These are phyloP conservation scores for Kazachstania viticola DNA, from an alignment of 805 yeast genomes.

Conservation along the genomic window DNA sequence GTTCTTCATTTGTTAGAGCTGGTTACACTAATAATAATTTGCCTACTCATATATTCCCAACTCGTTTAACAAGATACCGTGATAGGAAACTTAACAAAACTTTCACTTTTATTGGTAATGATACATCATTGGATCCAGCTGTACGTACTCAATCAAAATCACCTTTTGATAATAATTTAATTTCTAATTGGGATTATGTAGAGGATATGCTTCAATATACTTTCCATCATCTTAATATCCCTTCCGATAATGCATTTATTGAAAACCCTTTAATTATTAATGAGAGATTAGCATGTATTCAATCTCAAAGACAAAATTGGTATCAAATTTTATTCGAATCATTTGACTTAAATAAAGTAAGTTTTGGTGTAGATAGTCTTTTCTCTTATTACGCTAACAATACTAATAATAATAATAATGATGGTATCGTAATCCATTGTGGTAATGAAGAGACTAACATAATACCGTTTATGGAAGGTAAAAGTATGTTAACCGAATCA, in stretches of 20 bases:
- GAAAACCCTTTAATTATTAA: slow-evolving; percentile 73
- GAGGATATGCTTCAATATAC: slow-evolving; percentile 79
- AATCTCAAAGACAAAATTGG: slow-evolving; percentile 58
- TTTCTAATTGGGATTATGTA: slow-evolving; percentile 87
- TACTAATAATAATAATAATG: slow-evolving; percentile 16
- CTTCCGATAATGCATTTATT: slow-evolving; percentile 34
- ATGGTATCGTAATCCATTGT: slow-evolving; percentile 70
- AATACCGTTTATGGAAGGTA: slow-evolving; percentile 69
- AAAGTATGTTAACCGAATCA: slow-evolving; percentile 51
- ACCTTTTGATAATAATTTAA: slow-evolving; percentile 78
- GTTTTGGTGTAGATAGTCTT: slow-evolving; percentile 74
- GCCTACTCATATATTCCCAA: slow-evolving; percentile 60
- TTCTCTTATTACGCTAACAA: slow-evolving; percentile 70
- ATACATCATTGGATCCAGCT: slow-evolving; percentile 58
- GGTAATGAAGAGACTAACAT: slow-evolving; percentile 77
- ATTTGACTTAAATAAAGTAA: slow-evolving; percentile 60
- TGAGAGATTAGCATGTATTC: slow-evolving; percentile 65
- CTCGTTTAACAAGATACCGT: slow-evolving; percentile 58
- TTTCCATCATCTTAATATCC: slow-evolving; percentile 66
- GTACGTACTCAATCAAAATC: slow-evolving; percentile 57
- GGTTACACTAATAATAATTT: slow-evolving; percentile 39
- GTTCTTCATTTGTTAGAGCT: slow-evolving; percentile 47
- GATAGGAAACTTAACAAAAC: slow-evolving; percentile 59
- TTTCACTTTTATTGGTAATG: slow-evolving; percentile 73
- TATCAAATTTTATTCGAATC: slow-evolving; percentile 80